Percentiles rank a stretch among this genome's conserved stretches.
Conservation (phyloP, 495 filamentous ascomycete genomes). For the Diplogelasinospora grovesii region DNA sequence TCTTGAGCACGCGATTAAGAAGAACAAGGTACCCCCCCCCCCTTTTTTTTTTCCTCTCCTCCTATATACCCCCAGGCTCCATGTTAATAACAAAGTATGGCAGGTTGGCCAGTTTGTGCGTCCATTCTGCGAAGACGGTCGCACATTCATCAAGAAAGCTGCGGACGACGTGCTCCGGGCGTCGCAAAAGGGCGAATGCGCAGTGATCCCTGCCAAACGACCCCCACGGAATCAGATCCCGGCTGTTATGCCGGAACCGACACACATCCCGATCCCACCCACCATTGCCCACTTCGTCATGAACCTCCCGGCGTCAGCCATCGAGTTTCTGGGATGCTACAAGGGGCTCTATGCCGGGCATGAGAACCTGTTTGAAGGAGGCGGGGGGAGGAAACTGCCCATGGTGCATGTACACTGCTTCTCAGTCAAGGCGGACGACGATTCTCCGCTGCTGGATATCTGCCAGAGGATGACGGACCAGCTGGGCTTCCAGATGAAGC, state of each 20-base stretch:
- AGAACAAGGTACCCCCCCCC: conserved; percentile 61
- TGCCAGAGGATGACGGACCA: conserved; percentile 58
- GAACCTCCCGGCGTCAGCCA: conserved; percentile 88
- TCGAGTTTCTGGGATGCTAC: conserved; percentile 80
- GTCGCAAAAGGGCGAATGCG: conserved; percentile 38
- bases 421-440: conserved; percentile 65
- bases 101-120: conserved; percentile 68
- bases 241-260: conserved; percentile 24
- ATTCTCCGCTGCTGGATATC: conserved; percentile 51
- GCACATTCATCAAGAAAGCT: conserved; percentile 66
- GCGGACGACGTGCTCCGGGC: conserved; percentile 55
- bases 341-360: conserved; percentile 68
- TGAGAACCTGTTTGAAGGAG: conserved; percentile 57
- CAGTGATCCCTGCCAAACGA: conserved; percentile 33
- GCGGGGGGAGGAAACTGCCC: conserved; percentile 55
- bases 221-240: conserved; percentile 24
- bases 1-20: conserved; percentile 59
- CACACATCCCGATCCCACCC: conserved; percentile 49
- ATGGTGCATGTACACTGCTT: conserved; percentile 92
- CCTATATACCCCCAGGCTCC: neutral
- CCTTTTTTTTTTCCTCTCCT: no score
- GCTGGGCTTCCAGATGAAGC: conserved; percentile 54
- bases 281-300: conserved; percentile 89
- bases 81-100: conserved; percentile 4
- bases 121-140: conserved; percentile 73